Percentiles rank a stretch among this genome's conserved stretches.
Conservation (phyloP, 495 filamentous ascomycete genomes). For the Penicillium silybi region DNA sequence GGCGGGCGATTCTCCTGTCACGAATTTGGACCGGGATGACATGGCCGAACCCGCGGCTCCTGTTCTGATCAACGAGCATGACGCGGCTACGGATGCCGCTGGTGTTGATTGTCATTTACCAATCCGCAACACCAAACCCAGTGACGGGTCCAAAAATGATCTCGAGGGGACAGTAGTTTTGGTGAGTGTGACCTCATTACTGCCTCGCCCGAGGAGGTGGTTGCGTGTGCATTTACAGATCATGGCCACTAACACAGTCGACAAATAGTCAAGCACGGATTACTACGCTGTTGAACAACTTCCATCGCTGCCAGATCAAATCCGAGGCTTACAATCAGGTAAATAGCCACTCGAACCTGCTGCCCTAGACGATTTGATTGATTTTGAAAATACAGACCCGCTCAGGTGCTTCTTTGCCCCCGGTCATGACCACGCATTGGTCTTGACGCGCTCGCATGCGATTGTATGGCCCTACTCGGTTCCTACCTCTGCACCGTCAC, state of each 20-base stretch:
- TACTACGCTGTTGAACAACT: slow-evolving; percentile 84
- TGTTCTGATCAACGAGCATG: slow-evolving; percentile 5
- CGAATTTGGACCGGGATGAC: slow-evolving; percentile 18
- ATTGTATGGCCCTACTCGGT: slow-evolving; percentile 81
- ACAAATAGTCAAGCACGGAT: slow-evolving; percentile 71
- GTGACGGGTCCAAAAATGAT: slow-evolving; percentile 42
- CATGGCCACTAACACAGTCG: slow-evolving; percentile 14
- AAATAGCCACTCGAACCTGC: slow-evolving; percentile 7
- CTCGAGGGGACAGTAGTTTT: slow-evolving; percentile 60
- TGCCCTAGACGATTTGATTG: slow-evolving; percentile 17
- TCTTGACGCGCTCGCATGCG: slow-evolving; percentile 73
- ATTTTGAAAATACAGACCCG: slow-evolving; percentile 20
- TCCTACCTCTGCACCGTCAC: slow-evolving; percentile 47
- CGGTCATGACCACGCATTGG: slow-evolving; percentile 68
- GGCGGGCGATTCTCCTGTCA: slow-evolving; percentile 38
- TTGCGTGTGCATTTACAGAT: slow-evolving; percentile 1
- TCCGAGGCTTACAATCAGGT: slow-evolving; percentile 61
- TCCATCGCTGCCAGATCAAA: slow-evolving; percentile 69
- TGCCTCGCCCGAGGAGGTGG: not conserved
- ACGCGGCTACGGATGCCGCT: slow-evolving; percentile 5
- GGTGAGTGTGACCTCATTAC: slow-evolving; percentile 41
- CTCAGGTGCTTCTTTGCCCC: slow-evolving; percentile 57
- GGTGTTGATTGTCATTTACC: slow-evolving; percentile 47
- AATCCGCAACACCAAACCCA: slow-evolving; percentile 55
- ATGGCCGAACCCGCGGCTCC: slow-evolving; percentile 12